Evolutionary conservation across 352 stramenopile species (phyloP), one percentile per base, ranked within the genome.

Genomic region (Chrysophaeum taylorii): DNA sequence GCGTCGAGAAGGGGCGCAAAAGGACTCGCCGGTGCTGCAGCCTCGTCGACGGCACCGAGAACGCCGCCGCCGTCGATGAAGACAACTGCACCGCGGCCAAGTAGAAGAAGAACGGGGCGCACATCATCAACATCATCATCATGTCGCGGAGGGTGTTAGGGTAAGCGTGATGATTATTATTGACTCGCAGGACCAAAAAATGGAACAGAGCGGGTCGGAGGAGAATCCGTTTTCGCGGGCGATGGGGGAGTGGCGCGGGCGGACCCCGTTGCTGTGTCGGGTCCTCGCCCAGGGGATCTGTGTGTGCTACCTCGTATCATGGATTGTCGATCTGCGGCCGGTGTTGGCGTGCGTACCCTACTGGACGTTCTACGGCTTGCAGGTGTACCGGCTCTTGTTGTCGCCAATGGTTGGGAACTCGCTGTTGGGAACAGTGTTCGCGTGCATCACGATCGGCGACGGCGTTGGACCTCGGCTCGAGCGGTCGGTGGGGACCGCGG

Each of bases 331-430:
- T n/a, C 33, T 66, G 18, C 1, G 5, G 1, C 16, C 12, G 14
- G 2, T 14, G 14, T 18, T 45, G 14, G 31, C 31, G 57, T 33
- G 2, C 4, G 23, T 43, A 18, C 57, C 57, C 12, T 66, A 33
- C n/a, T 31, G 12, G 33, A 25, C 45, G 23, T 31, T 66, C 23
- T 23, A 36, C 2, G 9, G 35, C 5, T 45, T 43, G 2, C 33
- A 66, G 36, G 33, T 66, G 16, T 66, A 31, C 1, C 31, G 57
- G 9, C 57, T 66, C 14, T 1, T 45, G 18, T 36, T 66, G 14
- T 66, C 57, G 57, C 57, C 57, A 2, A 23, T 42, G 33, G 57
- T 42, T 1, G 57, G 57, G 33, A 66, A 66, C 36, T 66, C 57
- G 2, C 36, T 66, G 16, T 18, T 66, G 4, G 5, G 5, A 2